These are phyloP conservation scores for Dioscorea zingiberensis DNA, from an alignment of 106 monocot genomes.

Conservation along the genomic window DNA sequence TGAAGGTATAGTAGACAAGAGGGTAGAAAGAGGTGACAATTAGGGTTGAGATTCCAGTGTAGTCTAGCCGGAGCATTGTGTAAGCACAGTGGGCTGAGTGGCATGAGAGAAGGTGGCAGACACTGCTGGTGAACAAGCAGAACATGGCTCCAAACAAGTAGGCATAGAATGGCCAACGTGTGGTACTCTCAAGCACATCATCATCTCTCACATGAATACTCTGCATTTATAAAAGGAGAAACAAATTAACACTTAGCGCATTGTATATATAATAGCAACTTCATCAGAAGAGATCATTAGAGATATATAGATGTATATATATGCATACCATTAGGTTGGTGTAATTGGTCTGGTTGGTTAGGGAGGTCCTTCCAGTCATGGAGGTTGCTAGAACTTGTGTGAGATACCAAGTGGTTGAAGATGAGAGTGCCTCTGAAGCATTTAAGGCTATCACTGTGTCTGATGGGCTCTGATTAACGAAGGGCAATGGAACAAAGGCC, in stretches of 20 bases:
- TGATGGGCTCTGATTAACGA: no score
- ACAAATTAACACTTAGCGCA: no score
- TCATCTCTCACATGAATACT: background rate
- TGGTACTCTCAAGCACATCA: no score
- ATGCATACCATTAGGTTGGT: background rate
- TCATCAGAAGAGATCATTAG: background rate
- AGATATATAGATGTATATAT: background rate
- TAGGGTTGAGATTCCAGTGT: conserved; percentile 12
- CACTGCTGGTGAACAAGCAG: conserved; percentile 15
- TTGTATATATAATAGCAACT: no score
- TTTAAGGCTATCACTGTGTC: no score
- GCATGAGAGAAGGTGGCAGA: conserved; percentile 13
- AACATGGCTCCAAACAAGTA: conserved; percentile 11
- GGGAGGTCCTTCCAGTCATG: conserved; percentile 1
- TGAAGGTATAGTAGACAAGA: conserved; percentile 9
- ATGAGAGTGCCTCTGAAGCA: no score
- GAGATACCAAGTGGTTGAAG: no score
- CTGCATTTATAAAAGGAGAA: background rate
- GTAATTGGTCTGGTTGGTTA: background rate
- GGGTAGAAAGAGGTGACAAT: conserved; percentile 21
- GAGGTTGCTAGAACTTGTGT: no score
- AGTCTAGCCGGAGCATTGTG: conserved; percentile 15
- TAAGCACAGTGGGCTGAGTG: conserved; percentile 8
- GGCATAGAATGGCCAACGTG: conserved; percentile 9
- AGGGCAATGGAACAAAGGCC: no score